These are phyloP conservation scores for Colletotrichum liaoningense DNA, from an alignment of 2,329 filamentous ascomycete species.

Conservation along the genomic window DNA sequence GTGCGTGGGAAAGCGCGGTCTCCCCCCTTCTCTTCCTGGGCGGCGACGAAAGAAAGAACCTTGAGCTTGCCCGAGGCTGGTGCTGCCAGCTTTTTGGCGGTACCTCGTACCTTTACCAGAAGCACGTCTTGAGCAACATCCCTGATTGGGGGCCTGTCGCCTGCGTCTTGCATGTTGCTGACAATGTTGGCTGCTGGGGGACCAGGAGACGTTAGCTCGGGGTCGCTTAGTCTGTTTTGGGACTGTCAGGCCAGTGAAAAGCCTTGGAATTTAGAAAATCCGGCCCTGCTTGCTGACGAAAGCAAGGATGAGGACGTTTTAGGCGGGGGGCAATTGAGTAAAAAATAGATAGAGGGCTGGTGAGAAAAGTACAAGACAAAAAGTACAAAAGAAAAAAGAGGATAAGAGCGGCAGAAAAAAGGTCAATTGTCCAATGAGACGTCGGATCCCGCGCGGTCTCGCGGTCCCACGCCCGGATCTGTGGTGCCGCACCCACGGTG, in stretches of 20 bases:
- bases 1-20: not conserved
- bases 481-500: constrained; percentile 15
- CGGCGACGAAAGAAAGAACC: not conserved
- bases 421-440: constrained; percentile 28
- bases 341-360: not conserved
- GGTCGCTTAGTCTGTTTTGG: not conserved
- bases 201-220: constrained; percentile 6
- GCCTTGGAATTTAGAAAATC: constrained; percentile 28
- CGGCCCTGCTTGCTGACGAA: constrained; percentile 18
- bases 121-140: not conserved
- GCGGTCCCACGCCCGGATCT: not conserved
- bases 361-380: not conserved
- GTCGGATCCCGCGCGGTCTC: constrained; percentile 1
- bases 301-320: constrained; percentile 9
- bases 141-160: not conserved
- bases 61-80: not conserved
- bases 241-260: constrained; percentile 8
- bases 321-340: not conserved
- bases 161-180: not conserved
- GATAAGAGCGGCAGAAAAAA: constrained; percentile 6
- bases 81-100: not conserved
- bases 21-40: not conserved
- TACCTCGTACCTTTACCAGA: no score
- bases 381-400: not conserved
- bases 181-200: constrained; percentile 18